A percentile compares a stretch with the other conserved stretches of the same genome.
phyloP scores from a whole-genome alignment of 441 rosid species.

The Flueggea neowawraea region DNA sequence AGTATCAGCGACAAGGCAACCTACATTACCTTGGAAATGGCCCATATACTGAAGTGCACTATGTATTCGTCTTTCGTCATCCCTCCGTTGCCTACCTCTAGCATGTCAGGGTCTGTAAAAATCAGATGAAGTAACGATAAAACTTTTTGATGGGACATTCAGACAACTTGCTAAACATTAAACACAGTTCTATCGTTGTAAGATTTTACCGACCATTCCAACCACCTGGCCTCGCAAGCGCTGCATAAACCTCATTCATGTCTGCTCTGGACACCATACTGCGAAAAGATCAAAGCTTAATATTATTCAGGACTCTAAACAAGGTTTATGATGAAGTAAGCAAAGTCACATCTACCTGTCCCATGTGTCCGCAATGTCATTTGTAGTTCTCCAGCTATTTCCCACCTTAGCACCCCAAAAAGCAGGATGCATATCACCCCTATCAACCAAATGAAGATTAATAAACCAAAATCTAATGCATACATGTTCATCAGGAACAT shows the following conservation, averaged over 20 bases:
- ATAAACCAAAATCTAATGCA: background rate
- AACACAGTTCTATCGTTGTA: background rate
- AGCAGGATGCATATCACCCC: conserved; percentile 49
- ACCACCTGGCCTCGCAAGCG: conserved; percentile 45
- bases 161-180: too few species aligned
- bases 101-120: conserved; percentile 49
- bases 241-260: conserved; percentile 38
- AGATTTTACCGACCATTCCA: conserved; percentile 41
- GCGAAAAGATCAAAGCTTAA: conserved; percentile 4
- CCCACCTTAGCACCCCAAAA: conserved; percentile 36
- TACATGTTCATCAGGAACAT: too few species aligned
- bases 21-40: conserved; percentile 37
- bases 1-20: background rate
- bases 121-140: background rate
- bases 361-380: conserved; percentile 47
- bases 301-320: background rate
- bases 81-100: conserved; percentile 53
- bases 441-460: conserved; percentile 6
- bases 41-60: conserved; percentile 54
- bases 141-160: background rate
- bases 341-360: conserved; percentile 22
- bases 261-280: conserved; percentile 18
- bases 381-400: conserved; percentile 49
- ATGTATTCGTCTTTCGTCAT: conserved; percentile 36
- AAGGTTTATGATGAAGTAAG: background rate